Evolutionary conservation across 2,329 filamentous ascomycete species (phyloP), one percentile per base, ranked within the genome.

Genomic region (Didymosphaeria variabile): DNA sequence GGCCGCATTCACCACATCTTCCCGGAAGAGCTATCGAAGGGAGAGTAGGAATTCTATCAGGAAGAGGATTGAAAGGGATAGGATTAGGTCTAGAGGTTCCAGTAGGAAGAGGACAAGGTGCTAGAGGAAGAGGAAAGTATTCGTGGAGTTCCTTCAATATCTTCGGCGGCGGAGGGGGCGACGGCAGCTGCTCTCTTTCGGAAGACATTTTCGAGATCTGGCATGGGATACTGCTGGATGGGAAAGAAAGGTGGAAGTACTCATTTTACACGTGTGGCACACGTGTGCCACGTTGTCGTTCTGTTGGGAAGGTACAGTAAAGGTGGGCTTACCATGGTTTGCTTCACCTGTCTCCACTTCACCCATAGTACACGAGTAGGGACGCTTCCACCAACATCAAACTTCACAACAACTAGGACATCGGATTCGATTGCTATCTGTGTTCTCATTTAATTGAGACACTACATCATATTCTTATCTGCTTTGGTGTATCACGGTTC

Each of bases 271-370:
- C 40, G n/a, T n/a, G n/a, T n/a, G n/a, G 36, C 31, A 17, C 36
- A 38, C 13, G 19, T 45, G 42, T 10, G 42, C n/a, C 42, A 45
- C 19, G 7, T 45, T 19, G 19, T 23, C 17, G 13, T 17, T 5
- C 13, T 47, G 45, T 47, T 50, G 26, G 29, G 46, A 34, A 21
- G 46, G 46, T 50, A 50, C 26, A 34, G 29, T 31, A 13, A 47
- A 31, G 12, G 45, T 13, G 29, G 31, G 45, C 26, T 31, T 47
- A 7, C 45, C 45, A 15, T 31, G 29, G 10, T 47, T 47, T 31
- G 9, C 21, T 21, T 8, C 21, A 23, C 26, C 9, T 46, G 44
- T n/a, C 44, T 46, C 44, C 44, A 46, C 44, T 46, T n/a, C 13
- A 26, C 0, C 44, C 44, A 23, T 19, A 12, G 15, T 10, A 26